phyloP scores from a whole-genome alignment of 2,329 filamentous ascomycete species.

The Capronia coronata region DNA sequence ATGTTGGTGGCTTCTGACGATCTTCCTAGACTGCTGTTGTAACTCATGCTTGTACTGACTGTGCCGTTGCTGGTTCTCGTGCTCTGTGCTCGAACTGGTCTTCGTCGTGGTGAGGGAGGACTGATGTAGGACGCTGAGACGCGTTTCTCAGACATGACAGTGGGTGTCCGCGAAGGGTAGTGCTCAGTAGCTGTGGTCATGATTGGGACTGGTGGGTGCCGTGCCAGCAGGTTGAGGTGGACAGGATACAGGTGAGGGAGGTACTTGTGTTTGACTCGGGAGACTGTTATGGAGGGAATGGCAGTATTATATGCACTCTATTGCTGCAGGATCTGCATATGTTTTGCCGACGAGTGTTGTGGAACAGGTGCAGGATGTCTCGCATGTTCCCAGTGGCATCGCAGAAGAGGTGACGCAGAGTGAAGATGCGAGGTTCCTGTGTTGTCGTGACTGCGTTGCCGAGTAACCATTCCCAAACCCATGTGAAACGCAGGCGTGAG shows the following conservation, averaged over 20 bases:
- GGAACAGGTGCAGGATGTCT: not conserved
- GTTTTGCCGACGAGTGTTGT: not conserved
- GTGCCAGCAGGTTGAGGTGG: slow-evolving; percentile 1
- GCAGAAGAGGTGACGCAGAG: slow-evolving; percentile 1
- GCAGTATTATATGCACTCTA: slow-evolving; percentile 18
- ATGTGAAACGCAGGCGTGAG: slow-evolving; percentile 9
- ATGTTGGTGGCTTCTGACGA: slow-evolving; percentile 76
- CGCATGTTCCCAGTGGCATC: not conserved
- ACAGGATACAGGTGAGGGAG: too few species aligned
- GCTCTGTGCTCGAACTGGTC: slow-evolving; percentile 45
- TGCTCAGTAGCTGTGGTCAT: slow-evolving; percentile 17
- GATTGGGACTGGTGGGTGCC: slow-evolving; percentile 5
- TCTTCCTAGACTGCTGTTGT: slow-evolving; percentile 57
- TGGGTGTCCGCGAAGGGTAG: slow-evolving; percentile 19
- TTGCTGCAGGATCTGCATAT: slow-evolving; percentile 1
- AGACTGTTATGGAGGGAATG: slow-evolving; percentile 7
- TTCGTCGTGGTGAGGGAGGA: slow-evolving; percentile 37
- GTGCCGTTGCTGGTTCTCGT: slow-evolving; percentile 79
- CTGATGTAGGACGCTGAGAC: slow-evolving; percentile 22
- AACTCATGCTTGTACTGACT: slow-evolving; percentile 75
- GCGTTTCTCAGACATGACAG: slow-evolving; percentile 27
- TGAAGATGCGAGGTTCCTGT: slow-evolving; percentile 3
- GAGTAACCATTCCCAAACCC: slow-evolving; percentile 8
- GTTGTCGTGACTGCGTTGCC: slow-evolving; percentile 13
- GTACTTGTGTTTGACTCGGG: not conserved